Conservation (phyloP, 495 filamentous ascomycete species). For the Tuber microsphaerosporum region DNA sequence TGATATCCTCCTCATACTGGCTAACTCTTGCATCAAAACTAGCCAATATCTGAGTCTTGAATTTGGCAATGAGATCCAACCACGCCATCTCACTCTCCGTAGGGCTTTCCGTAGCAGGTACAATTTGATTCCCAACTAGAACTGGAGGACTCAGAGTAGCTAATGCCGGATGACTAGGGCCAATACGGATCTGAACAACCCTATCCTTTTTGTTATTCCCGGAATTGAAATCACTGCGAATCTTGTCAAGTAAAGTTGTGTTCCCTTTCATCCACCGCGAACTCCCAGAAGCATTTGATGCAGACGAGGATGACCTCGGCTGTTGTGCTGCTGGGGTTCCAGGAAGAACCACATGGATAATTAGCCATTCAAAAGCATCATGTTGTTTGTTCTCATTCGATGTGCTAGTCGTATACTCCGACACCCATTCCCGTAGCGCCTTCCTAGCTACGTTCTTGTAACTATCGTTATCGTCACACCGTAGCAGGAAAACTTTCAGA, state of each 20-base stretch:
- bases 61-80: slow-evolving; percentile 74
- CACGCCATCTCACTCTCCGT: slow-evolving; percentile 66
- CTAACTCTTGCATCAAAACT: slow-evolving; percentile 85
- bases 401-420: slow-evolving; percentile 55
- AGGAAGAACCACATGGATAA: slow-evolving; percentile 79
- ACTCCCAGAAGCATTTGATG: slow-evolving; percentile 43
- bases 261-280: slow-evolving; percentile 74
- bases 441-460: slow-evolving; percentile 76
- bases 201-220: slow-evolving; percentile 75
- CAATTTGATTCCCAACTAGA: slow-evolving; percentile 37
- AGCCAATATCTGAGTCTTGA: slow-evolving; percentile 76
- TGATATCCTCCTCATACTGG: slow-evolving; percentile 96
- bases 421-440: slow-evolving; percentile 83
- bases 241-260: slow-evolving; percentile 77
- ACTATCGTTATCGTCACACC: slow-evolving; percentile 88
- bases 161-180: slow-evolving; percentile 44
- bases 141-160: slow-evolving; percentile 39
- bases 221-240: slow-evolving; percentile 80
- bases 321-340: slow-evolving; percentile 69
- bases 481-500: slow-evolving; percentile 77
- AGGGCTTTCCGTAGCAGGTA: slow-evolving; percentile 52
- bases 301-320: slow-evolving; percentile 49
- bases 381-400: slow-evolving; percentile 59
- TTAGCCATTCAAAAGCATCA: slow-evolving; percentile 95
- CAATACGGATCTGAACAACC: slow-evolving; percentile 75